A percentile compares a stretch with the other conserved stretches of the same genome.
These are phyloP conservation scores for Lipomyces oligophaga DNA, from an alignment of 805 yeast species.

Conservation along the genomic window DNA sequence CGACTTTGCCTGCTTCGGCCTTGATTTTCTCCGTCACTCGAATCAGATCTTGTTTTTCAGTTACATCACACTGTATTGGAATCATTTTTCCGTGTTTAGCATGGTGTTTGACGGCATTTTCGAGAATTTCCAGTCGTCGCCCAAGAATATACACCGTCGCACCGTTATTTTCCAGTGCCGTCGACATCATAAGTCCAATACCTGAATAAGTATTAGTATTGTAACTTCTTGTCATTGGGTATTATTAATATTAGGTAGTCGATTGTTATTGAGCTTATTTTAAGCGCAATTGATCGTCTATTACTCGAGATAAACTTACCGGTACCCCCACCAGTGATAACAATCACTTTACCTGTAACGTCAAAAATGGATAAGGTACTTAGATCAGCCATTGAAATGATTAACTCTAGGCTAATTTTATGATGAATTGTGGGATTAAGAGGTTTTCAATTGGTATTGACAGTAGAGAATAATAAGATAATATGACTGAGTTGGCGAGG, in stretches of 20 bases:
- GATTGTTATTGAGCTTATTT: no score
- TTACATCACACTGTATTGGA: conserved; percentile 27
- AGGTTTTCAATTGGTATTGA: no score
- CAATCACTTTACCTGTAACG: conserved; percentile 65
- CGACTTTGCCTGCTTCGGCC: conserved; percentile 23
- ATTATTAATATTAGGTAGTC: no score
- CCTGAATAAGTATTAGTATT: conserved; percentile 5
- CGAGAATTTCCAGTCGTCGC: conserved; percentile 26
- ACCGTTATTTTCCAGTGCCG: conserved; percentile 29
- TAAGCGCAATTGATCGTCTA: no score
- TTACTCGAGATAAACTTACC: no score
- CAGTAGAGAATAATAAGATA: no score
- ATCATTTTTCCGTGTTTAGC: conserved; percentile 25
- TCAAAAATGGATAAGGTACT: conserved; percentile 48
- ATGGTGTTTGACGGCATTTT: conserved; percentile 23
- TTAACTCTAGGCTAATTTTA: no score
- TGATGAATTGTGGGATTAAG: no score
- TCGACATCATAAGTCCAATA: conserved; percentile 27
- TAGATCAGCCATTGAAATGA: conserved; percentile 24
- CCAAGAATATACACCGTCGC: conserved; percentile 31
- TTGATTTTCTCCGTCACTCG: conserved; percentile 21
- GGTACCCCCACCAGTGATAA: conserved; percentile 73
- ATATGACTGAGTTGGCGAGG: no score
- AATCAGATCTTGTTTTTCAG: conserved; percentile 18
- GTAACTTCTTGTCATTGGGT: no score